These are phyloP conservation scores for Ichthyophonus hoferi DNA, from an alignment of 208 protist genomes.

Conservation along the genomic window DNA sequence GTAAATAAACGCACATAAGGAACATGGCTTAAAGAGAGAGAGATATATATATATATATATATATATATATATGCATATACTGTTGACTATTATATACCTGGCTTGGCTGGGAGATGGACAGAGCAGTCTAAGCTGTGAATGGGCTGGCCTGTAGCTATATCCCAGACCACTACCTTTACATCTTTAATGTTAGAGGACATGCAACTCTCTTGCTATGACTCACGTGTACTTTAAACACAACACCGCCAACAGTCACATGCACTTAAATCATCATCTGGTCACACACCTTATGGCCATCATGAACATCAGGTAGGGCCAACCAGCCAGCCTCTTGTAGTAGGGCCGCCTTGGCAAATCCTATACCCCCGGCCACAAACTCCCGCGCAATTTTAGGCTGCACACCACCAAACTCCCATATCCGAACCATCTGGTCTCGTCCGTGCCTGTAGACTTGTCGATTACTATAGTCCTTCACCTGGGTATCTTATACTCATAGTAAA, in stretches of 20 bases:
- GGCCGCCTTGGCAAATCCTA: not conserved
- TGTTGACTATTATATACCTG: no score
- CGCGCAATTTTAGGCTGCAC: not conserved
- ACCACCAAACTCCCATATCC: not conserved
- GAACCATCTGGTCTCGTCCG: not conserved
- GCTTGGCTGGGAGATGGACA: not conserved
- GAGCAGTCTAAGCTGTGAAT: not conserved
- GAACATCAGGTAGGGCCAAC: not conserved
- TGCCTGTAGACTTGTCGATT: no score
- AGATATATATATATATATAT: no score
- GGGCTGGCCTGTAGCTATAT: not conserved
- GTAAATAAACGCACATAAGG: no score
- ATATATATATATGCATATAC: no score
- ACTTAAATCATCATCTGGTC: not conserved
- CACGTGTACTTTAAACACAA: no score
- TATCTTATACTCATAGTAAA: no score
- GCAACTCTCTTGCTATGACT: no score
- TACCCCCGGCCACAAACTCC: not conserved
- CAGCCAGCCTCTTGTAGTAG: not conserved
- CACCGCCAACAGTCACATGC: no score
- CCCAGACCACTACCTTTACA: not conserved
- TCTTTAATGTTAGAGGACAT: no score
- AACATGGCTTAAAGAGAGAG: no score
- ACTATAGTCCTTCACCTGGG: no score
- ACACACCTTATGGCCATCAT: not conserved